These are phyloP conservation scores for Colletotrichum camelliae DNA, from an alignment of 2,329 filamentous ascomycete genomes.

Conservation along the genomic window DNA sequence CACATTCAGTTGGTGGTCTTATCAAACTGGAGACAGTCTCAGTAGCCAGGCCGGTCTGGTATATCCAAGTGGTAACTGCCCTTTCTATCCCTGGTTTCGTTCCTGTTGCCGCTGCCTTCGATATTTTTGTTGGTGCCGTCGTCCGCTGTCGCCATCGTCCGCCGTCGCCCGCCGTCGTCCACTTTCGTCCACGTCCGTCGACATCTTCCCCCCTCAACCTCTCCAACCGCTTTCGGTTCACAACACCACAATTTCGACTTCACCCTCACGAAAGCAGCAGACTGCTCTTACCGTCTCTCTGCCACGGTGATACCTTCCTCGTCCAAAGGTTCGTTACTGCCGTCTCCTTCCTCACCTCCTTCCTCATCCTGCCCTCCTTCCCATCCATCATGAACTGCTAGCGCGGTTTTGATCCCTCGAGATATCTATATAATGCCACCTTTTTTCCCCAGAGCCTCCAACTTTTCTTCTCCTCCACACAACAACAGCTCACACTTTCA, in stretches of 20 bases:
- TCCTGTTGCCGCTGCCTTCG: background rate
- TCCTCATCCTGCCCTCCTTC: background rate
- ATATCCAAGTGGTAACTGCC: background rate
- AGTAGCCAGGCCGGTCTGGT: background rate
- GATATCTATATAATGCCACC: background rate
- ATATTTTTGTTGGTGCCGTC: background rate
- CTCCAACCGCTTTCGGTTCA: background rate
- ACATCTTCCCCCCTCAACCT: background rate
- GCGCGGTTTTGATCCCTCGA: background rate
- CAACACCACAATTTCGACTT: background rate
- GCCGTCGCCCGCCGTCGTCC: background rate
- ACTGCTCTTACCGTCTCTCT: background rate
- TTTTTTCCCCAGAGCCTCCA: background rate
- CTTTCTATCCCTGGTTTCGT: background rate
- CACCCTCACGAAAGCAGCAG: background rate
- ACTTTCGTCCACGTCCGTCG: background rate
- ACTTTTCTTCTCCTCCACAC: background rate
- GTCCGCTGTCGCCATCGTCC: background rate
- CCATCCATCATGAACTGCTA: background rate
- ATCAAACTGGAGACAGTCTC: background rate
- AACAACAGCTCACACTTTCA: background rate
- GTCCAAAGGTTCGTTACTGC: background rate
- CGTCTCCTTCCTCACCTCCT: background rate
- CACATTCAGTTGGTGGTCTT: accelerated
- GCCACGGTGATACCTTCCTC: background rate